Percentiles rank a stretch among this genome's conserved stretches.
These are phyloP conservation scores for Gastrodia elata DNA, from an alignment of 106 monocot species.

Conservation along the genomic window DNA sequence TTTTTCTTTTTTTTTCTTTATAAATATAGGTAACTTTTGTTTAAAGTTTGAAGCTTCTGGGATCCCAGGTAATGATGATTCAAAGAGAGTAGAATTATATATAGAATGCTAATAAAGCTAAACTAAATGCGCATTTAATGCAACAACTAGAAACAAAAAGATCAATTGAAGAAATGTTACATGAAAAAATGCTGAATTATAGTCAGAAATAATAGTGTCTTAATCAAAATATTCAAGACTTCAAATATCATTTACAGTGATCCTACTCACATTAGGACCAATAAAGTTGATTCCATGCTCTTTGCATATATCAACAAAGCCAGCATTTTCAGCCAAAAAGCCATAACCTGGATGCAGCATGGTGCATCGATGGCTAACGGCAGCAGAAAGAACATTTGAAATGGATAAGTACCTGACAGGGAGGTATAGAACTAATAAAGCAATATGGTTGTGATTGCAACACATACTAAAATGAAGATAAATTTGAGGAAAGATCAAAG, in stretches of 20 bases:
- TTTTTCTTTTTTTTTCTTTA: too few relatives aligned
- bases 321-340: slow-evolving; percentile 90
- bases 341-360: slow-evolving; percentile 98
- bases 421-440: slow-evolving; percentile 2
- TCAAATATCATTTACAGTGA: neutral
- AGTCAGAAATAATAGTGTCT: too few relatives aligned
- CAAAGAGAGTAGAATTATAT: neutral
- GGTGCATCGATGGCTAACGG: slow-evolving; percentile 76
- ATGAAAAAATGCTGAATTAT: neutral
- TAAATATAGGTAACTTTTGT: too few relatives aligned
- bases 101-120: neutral
- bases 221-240: too few relatives aligned
- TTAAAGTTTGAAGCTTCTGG: neutral
- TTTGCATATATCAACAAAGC: slow-evolving; percentile 86
- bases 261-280: slow-evolving; percentile 74
- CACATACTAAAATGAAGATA: neutral
- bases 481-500: neutral
- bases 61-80: neutral
- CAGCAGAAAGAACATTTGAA: slow-evolving; percentile 83
- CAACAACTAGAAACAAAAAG: neutral
- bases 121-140: neutral
- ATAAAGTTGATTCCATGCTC: slow-evolving; percentile 93
- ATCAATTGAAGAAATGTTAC: neutral
- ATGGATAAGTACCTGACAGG: slow-evolving; percentile 61
- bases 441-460: neutral